Percentiles rank a stretch among this genome's conserved stretches.
These are phyloP conservation scores for Phylloporus rhodoxanthus DNA, from an alignment of 768 basidiomycete species.

Conservation along the genomic window DNA sequence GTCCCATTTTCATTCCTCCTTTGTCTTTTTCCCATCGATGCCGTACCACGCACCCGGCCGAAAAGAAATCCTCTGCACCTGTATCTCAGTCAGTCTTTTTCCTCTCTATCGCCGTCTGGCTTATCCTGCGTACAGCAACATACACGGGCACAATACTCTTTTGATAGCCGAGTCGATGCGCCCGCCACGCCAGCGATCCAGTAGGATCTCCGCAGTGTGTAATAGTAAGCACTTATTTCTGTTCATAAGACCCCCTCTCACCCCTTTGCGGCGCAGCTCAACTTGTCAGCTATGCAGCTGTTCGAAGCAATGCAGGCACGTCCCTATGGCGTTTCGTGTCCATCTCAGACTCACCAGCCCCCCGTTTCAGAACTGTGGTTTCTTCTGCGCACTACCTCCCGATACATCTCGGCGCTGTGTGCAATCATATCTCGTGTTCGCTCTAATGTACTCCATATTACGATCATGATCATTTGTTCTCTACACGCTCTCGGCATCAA, in stretches of 20 bases:
- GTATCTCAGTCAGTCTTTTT: slow-evolving; percentile 36
- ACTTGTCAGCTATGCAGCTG: slow-evolving; percentile 56
- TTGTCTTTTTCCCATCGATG: slow-evolving; percentile 12
- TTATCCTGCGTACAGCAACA: slow-evolving; percentile 6
- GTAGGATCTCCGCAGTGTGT: slow-evolving; percentile 47
- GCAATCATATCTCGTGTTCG: slow-evolving; percentile 52
- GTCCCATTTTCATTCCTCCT: background rate
- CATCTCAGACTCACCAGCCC: slow-evolving; percentile 5
- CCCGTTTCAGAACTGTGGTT: slow-evolving; percentile 48
- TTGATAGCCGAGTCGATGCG: slow-evolving; percentile 56
- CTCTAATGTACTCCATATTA: slow-evolving; percentile 20
- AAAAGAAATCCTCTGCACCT: slow-evolving; percentile 28
- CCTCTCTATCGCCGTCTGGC: background rate
- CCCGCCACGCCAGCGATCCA: slow-evolving; percentile 40
- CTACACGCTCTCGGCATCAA: slow-evolving; percentile 37
- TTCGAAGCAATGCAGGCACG: slow-evolving; percentile 71
- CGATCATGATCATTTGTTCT: slow-evolving; percentile 22
- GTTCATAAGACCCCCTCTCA: slow-evolving; percentile 9
- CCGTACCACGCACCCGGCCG: slow-evolving; percentile 15
- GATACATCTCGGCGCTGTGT: slow-evolving; percentile 62
- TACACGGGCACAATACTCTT: slow-evolving; percentile 50
- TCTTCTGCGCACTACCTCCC: slow-evolving; percentile 51
- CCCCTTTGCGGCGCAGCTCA: slow-evolving; percentile 37
- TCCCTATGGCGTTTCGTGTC: slow-evolving; percentile 1
- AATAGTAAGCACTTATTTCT: slow-evolving; percentile 37